Evolutionary conservation across 148 eudicot genomes (phyloP), one percentile per base, ranked within the genome.

Genomic region (Agrostemma githago): DNA sequence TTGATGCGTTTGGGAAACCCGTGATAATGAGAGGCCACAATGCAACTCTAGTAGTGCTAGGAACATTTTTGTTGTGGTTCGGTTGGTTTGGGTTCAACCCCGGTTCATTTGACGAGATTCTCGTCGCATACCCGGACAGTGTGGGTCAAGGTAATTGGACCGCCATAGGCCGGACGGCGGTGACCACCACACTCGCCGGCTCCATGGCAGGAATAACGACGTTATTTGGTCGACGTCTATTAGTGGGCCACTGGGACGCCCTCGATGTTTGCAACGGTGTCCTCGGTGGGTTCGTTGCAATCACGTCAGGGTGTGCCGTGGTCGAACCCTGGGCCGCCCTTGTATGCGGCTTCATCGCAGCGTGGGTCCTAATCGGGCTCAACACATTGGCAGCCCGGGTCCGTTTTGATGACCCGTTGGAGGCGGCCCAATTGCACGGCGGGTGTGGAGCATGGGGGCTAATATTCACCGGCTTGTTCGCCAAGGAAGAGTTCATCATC

Each of bases 361-460:
- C 80, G 20, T 88, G 89, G 85, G 92, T 90, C 26, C 60, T 90
- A 4, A 90, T 90, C 21, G 88, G 89, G 65, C 85, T 90, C 59
- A 90, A 90, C 42, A 71, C 81, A 40, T 14, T 90, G 17, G 90
- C 88, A 2, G 61, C 84, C 4, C 88, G 81, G 62, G 44, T 84
- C 53, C 76, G 64, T 8, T 84, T 79, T 10, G 96, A 90, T 17
- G 96, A 90, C 74, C 96, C 96, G 1, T 37, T 90, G 4, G 96
- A 88, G 74, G 92, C 92, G 4, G 74, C 90, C 8, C 96, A 90
- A 46, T 76, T 90, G 41, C 92, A 90, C 44, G 96, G 96, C 3
- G 96, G 96, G 1, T 90, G 92, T 67, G 96, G 91, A 19, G 91
- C 95, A 21, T 90, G 95, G 96, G 96, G 96, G 34, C 41, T 90